phyloP scores from a whole-genome alignment of 2,329 filamentous ascomycete genomes.

The Penicillium sp. region DNA sequence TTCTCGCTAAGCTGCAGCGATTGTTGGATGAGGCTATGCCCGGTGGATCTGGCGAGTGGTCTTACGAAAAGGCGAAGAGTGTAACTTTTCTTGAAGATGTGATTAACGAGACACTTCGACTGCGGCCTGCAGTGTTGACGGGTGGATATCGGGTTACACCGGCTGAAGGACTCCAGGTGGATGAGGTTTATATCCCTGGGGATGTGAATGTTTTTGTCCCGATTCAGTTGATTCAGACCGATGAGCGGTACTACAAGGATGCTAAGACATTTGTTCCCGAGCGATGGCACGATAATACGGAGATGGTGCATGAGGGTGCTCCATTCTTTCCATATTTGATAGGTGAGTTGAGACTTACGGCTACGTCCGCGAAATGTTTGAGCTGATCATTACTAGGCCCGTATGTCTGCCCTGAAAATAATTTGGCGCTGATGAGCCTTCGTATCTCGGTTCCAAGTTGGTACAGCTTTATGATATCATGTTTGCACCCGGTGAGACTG shows the following conservation, averaged over 20 bases:
- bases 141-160: neutral
- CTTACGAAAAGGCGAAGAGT: neutral
- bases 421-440: neutral
- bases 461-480: neutral
- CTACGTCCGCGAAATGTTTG: neutral
- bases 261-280: neutral
- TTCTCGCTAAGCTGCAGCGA: slow-evolving; percentile 31
- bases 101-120: neutral
- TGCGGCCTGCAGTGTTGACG: neutral
- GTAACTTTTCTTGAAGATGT: neutral
- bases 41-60: neutral
- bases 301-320: neutral
- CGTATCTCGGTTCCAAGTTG: slow-evolving; percentile 1
- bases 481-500: neutral
- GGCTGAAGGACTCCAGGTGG: neutral
- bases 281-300: neutral
- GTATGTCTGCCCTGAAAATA: neutral
- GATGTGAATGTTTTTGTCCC: neutral
- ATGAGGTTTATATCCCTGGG: neutral
- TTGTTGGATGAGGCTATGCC: slow-evolving; percentile 28
- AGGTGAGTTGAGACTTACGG: neutral
- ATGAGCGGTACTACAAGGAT: neutral
- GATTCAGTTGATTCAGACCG: neutral
- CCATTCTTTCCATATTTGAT: neutral
- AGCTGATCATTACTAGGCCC: neutral